Conservation (phyloP, 2,329 filamentous ascomycete species). For the Thelonectria olida region DNA sequence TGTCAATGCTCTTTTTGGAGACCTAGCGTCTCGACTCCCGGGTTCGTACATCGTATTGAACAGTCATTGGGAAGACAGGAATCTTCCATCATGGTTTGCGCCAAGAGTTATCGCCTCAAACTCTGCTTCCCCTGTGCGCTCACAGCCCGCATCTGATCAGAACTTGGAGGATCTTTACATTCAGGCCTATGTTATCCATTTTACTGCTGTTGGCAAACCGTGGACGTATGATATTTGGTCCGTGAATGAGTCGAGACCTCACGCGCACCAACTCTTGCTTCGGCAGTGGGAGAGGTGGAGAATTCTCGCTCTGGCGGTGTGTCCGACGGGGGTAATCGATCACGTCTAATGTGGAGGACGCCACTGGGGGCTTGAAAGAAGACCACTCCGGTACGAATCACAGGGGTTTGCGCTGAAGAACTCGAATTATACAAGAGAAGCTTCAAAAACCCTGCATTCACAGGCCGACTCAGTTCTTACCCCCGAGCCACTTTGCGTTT, state of each 20-base stretch:
- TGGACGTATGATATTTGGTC: slow-evolving; percentile 22
- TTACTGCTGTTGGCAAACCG: slow-evolving; percentile 24
- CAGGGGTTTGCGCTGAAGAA: no score
- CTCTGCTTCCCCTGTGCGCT: background rate
- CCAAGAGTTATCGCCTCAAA: background rate
- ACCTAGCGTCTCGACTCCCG: background rate
- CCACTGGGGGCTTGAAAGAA: no score
- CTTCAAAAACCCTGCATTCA: no score
- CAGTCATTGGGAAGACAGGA: slow-evolving; percentile 31
- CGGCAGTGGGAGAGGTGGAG: slow-evolving; percentile 30
- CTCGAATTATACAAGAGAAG: no score
- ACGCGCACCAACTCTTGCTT: slow-evolving; percentile 21
- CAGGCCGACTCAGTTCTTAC: no score
- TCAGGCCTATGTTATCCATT: slow-evolving; percentile 27
- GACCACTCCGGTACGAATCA: no score
- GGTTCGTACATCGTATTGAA: slow-evolving; percentile 26
- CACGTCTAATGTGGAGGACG: slow-evolving; percentile 3
- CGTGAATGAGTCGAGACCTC: slow-evolving; percentile 7
- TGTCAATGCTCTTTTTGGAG: slow-evolving; percentile 24
- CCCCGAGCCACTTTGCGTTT: no score
- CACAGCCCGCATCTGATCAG: background rate
- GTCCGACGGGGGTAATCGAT: slow-evolving; percentile 20
- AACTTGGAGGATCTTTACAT: slow-evolving; percentile 25
- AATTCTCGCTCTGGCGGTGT: slow-evolving; percentile 13
- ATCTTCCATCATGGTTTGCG: slow-evolving; percentile 27